A percentile compares a stretch with the other conserved stretches of the same genome.
These are phyloP conservation scores for Epichloe sp. DNA, from an alignment of 2,329 filamentous ascomycete species.

Conservation along the genomic window DNA sequence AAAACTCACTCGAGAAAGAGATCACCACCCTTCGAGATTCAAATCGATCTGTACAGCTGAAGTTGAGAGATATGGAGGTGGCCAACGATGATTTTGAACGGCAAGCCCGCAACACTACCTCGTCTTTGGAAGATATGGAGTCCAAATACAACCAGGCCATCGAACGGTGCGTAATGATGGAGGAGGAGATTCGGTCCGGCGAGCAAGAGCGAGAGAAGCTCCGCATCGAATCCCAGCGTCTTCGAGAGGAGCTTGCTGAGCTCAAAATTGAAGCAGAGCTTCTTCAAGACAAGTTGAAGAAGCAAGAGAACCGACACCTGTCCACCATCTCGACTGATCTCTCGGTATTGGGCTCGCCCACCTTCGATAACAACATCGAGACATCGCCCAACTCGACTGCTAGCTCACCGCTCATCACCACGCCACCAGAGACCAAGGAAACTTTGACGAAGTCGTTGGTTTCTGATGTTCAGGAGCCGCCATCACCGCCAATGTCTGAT, in stretches of 20 bases:
- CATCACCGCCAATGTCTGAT: conserved; percentile 89
- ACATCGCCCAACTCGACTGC: conserved; percentile 71
- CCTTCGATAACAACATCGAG: conserved; percentile 58
- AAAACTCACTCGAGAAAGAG: conserved; percentile 84
- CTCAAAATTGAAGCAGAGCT: conserved; percentile 93
- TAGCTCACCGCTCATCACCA: conserved; percentile 81
- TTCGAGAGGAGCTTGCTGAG: conserved; percentile 84
- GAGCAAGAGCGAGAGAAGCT: conserved; percentile 85
- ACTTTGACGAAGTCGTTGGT: conserved; percentile 42
- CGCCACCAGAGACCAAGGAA: conserved; percentile 62
- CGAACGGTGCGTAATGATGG: conserved; percentile 81
- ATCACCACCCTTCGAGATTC: conserved; percentile 80
- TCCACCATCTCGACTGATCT: conserved; percentile 48
- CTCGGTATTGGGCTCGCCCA: conserved; percentile 54
- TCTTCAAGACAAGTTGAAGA: conserved; percentile 81
- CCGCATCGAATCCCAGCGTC: conserved; percentile 78
- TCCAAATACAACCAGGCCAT: conserved; percentile 94
- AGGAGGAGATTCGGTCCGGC: conserved; percentile 82
- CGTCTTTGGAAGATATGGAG: conserved; percentile 91
- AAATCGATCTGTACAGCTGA: conserved; percentile 69
- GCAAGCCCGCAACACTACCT: conserved; percentile 89
- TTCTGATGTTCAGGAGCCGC: conserved; percentile 65
- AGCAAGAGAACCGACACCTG: conserved; percentile 46
- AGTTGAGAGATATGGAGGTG: conserved; percentile 87
- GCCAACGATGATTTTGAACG: conserved; percentile 97